Evolutionary conservation across 768 basidiomycete species (phyloP), one percentile per base, ranked within the genome.

Genomic region (Lyophyllum decastes): DNA sequence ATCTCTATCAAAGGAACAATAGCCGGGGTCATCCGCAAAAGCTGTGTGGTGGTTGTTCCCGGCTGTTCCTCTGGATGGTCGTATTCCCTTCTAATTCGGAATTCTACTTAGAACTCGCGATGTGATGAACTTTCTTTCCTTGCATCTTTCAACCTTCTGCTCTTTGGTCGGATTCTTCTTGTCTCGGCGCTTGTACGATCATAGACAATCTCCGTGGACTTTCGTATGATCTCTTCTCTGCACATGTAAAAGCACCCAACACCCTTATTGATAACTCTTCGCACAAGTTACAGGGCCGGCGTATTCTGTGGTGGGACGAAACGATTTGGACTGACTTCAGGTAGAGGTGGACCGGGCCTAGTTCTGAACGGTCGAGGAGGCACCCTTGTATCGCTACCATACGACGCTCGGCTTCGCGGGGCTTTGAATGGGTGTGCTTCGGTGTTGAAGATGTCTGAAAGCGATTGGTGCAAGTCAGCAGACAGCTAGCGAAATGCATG

Each of bases 391-490:
- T 61, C 35, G 17, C 61, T 35, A 38, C 62, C 72, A 5, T 75
- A 74, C 48, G 74, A 75, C 11, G 67, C 59, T 1, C 61, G 8
- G 53, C 67, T 69, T 27, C 35, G 64, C 0, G 85, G 86, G 0
- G 84, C 84, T 50, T 76, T 76, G 71, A 88, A 82, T 8, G 85
- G 86, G 63, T 90, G 88, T 3, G 79, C 79, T 67, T 90, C 89
- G 10, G 89, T 90, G 70, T 88, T 89, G 75, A 86, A 86, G 40
- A 87, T 80, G 34, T 74, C 84, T 86, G 30, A 22, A 43, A 21
- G 16, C 3, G 35, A 38, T 6, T 38, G 35, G 44, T 16, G 19
- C 19, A 21, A 9, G 33, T 49, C 51, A 49, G 55, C 17, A 60
- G 44, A 54, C 9, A 12, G 47, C n/a, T 55, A 46, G 49, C 21